Percentiles rank a stretch among this genome's conserved stretches.
These are phyloP conservation scores for Trichoderma polysporum DNA, from an alignment of 2,329 filamentous ascomycete genomes.

Conservation along the genomic window DNA sequence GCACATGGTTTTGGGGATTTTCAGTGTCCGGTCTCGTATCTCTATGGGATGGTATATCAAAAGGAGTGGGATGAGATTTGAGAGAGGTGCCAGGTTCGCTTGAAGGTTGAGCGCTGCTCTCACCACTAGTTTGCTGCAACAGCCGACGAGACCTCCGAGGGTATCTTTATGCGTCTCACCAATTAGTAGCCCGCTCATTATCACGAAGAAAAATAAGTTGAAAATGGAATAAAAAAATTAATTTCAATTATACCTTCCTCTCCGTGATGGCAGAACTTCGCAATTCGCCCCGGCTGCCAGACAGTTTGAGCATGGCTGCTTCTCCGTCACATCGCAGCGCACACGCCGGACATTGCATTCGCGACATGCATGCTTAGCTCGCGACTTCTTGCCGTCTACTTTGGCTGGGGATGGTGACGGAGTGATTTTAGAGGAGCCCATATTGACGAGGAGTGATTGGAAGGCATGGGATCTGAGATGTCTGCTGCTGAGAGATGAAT, in stretches of 20 bases:
- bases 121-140: slow-evolving; percentile 21
- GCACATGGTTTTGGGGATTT: neutral
- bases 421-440: slow-evolving; percentile 1
- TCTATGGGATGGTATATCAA: neutral
- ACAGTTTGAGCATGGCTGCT: slow-evolving; percentile 37
- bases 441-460: neutral
- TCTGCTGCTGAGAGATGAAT: neutral
- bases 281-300: slow-evolving; percentile 29
- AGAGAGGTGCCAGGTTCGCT: neutral
- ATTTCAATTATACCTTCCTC: slow-evolving; percentile 32
- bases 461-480: neutral
- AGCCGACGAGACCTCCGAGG: slow-evolving; percentile 27
- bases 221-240: neutral
- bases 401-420: slow-evolving; percentile 11
- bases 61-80: neutral
- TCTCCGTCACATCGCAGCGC: slow-evolving; percentile 38
- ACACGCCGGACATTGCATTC: slow-evolving; percentile 38
- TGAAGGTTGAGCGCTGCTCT: neutral
- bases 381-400: slow-evolving; percentile 31
- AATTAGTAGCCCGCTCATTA: neutral
- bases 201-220: neutral
- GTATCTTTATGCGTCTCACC: slow-evolving; percentile 24
- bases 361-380: slow-evolving; percentile 38
- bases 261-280: slow-evolving; percentile 36
- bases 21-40: neutral